Percentiles rank a stretch among this genome's conserved stretches.
These are phyloP conservation scores for Panus rudis DNA, from an alignment of 768 basidiomycete species.

Conservation along the genomic window DNA sequence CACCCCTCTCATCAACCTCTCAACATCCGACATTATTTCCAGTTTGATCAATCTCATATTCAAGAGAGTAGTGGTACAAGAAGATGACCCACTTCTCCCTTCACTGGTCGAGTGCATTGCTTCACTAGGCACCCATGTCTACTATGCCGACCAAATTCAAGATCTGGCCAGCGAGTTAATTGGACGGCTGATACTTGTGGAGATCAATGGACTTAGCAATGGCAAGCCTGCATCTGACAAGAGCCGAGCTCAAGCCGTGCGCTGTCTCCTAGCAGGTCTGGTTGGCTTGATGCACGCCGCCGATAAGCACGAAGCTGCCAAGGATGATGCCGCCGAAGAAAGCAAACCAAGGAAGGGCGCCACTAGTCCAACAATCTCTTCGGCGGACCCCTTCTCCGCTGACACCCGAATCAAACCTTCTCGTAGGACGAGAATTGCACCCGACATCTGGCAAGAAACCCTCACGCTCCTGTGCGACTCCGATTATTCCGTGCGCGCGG, in stretches of 20 bases:
- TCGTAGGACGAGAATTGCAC: constrained; percentile 62
- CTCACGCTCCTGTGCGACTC: constrained; percentile 76
- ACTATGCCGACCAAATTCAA: constrained; percentile 94
- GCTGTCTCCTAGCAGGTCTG: constrained; percentile 64
- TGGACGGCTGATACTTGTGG: constrained; percentile 62
- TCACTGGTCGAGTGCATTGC: constrained; percentile 69
- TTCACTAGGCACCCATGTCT: constrained; percentile 84
- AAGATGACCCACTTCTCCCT: constrained; percentile 59
- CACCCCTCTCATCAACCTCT: constrained; percentile 80
- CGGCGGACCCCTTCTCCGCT: constrained; percentile 9
- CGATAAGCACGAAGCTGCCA: constrained; percentile 36
- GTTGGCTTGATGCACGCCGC: constrained; percentile 63
- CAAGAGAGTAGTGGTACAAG: constrained; percentile 56
- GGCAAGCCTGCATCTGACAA: constrained; percentile 31
- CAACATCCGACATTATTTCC: constrained; percentile 82
- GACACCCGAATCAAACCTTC: constrained; percentile 31
- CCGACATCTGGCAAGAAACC: constrained; percentile 90
- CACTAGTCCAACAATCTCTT: constrained; percentile 3
- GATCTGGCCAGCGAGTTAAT: constrained; percentile 84
- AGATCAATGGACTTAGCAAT: constrained; percentile 50
- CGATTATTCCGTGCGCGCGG: constrained; percentile 70
- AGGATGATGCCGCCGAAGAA: constrained; percentile 21
- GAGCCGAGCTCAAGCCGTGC: constrained; percentile 58
- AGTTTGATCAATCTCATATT: constrained; percentile 70
- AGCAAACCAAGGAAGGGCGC: constrained; percentile 1